phyloP scores from a whole-genome alignment of 2,329 filamentous ascomycete species.

The Dissoconium aciculare region DNA sequence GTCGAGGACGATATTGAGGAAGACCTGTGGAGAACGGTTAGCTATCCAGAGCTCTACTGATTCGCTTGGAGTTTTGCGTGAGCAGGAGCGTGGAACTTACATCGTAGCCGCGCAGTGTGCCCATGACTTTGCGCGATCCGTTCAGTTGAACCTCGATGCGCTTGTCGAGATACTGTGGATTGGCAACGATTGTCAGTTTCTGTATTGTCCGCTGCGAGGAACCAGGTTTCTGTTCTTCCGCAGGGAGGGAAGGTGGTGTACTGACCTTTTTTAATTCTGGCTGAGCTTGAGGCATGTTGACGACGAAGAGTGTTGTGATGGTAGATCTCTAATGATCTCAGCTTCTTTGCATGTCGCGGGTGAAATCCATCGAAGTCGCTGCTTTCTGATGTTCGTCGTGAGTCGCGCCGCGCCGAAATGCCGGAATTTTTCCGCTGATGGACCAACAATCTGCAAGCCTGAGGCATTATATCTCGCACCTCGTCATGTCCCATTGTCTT shows the following conservation, averaged over 20 bases:
- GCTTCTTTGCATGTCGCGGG: no score
- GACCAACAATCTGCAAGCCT: no score
- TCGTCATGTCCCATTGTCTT: no score
- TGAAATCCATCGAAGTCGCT: no score
- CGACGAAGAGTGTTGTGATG: no score
- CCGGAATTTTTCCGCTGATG: no score
- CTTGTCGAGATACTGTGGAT: slow-evolving; percentile 91
- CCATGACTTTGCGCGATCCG: slow-evolving; percentile 92
- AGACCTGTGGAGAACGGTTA: slow-evolving; percentile 60
- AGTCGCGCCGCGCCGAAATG: no score
- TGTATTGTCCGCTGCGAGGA: not conserved
- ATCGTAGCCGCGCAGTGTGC: slow-evolving; percentile 88
- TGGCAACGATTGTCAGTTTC: not conserved
- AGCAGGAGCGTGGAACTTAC: slow-evolving; percentile 42
- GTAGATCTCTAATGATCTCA: no score
- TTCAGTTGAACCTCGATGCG: slow-evolving; percentile 94
- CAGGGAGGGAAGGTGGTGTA: slow-evolving; percentile 3
- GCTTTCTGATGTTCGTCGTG: no score
- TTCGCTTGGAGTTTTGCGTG: not conserved
- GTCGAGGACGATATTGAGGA: slow-evolving; percentile 94
- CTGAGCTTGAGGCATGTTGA: slow-evolving; percentile 88
- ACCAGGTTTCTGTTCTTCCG: not conserved
- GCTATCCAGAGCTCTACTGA: no score
- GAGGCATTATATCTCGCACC: no score
- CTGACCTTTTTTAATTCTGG: slow-evolving; percentile 94